Evolutionary conservation across 2,329 filamentous ascomycete genomes (phyloP).

Genomic region (Whalleya microplaca): DNA sequence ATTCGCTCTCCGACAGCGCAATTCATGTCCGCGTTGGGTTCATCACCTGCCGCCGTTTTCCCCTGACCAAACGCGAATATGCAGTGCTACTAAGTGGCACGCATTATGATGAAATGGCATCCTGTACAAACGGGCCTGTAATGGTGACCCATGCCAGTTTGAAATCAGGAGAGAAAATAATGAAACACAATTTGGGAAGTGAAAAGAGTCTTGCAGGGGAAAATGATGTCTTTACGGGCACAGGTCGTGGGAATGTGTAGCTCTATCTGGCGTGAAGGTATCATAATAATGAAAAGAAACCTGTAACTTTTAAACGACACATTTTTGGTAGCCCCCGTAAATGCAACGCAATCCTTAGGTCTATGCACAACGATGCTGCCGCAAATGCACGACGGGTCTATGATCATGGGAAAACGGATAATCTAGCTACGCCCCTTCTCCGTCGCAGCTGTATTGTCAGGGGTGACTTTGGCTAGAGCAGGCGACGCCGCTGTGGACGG

Average conservation of each 20-base stretch:
- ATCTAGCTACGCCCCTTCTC: conserved; percentile 58
- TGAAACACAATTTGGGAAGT: conserved; percentile 30
- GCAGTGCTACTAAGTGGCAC: conserved; percentile 10
- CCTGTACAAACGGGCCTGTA: conserved; percentile 14
- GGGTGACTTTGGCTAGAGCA: conserved; percentile 64
- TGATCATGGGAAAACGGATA: conserved; percentile 39
- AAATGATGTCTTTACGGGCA: conserved; percentile 32
- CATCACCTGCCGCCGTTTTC: conserved; percentile 3
- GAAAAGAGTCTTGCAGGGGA: conserved; percentile 23
- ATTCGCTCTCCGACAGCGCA: conserved; percentile 7
- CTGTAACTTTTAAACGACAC: conserved; percentile 50
- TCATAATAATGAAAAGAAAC: conserved; percentile 44
- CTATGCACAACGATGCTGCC: conserved; percentile 45
- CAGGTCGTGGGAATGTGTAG: conserved; percentile 33
- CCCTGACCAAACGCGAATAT: conserved; percentile 1
- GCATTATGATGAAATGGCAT: conserved; percentile 20
- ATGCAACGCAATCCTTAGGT: conserved; percentile 47
- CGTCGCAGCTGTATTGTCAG: conserved; percentile 49
- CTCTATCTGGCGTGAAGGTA: conserved; percentile 46
- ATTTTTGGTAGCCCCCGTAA: conserved; percentile 46
- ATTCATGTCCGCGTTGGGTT: conserved; percentile 3
- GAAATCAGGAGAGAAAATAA: conserved; percentile 25
- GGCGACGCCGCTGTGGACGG: conserved; percentile 71
- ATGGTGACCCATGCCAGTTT: conserved; percentile 15
- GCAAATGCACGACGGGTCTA: conserved; percentile 43